Evolutionary conservation across 1,139 yeast genomes (phyloP), one percentile per base, ranked within the genome.

Genomic region (Candida tetrigidarum): DNA sequence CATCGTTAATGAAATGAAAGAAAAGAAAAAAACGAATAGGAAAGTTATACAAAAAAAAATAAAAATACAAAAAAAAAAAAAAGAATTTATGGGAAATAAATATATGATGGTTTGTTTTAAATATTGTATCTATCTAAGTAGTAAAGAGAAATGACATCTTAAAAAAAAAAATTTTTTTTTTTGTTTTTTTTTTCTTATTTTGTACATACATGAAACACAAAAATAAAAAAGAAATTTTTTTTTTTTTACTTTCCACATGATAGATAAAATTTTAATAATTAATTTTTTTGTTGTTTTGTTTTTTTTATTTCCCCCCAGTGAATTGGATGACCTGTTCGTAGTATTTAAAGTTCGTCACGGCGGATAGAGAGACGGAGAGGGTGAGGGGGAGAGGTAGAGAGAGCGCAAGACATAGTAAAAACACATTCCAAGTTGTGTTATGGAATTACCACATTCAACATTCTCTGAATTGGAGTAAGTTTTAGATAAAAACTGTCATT

Each of bases 1-100:
- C 71, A 67, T 66, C 23, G 6, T 32, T 32, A 30, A 15, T 10
- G 20, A 26, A 26, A 26, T 22, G 29, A 9, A 27, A 27, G 30
- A 11, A 11, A 12, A 14, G 6, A 27, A 27, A 7, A 8, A 27
- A 11, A n/a, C n/a, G 6, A 15, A 27, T 27, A 27, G 14, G 12
- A 15, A 29, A 29, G 8, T 5, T 12, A 5, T 5, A 15, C 14
- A 15, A 5, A 15, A 19, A 11, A 4, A 18, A 18, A 18, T 16
- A 32, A 32, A 10, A 11, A 18, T 8, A 32, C 9, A 16, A n/a
- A 30, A 9, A 15, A 16, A 5, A n/a, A 30, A 16, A 30, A 3
- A n/a, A n/a, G 11, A n/a, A 12, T 28, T 12, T 28, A 7, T 6
- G 5, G 32, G 15, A 12, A 15, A 14, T 28, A 16, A 28, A n/a